Percentiles rank a stretch among this genome's conserved stretches.
phyloP scores from a whole-genome alignment of 2,329 filamentous ascomycete species.

The Epichloe aotearoae region DNA sequence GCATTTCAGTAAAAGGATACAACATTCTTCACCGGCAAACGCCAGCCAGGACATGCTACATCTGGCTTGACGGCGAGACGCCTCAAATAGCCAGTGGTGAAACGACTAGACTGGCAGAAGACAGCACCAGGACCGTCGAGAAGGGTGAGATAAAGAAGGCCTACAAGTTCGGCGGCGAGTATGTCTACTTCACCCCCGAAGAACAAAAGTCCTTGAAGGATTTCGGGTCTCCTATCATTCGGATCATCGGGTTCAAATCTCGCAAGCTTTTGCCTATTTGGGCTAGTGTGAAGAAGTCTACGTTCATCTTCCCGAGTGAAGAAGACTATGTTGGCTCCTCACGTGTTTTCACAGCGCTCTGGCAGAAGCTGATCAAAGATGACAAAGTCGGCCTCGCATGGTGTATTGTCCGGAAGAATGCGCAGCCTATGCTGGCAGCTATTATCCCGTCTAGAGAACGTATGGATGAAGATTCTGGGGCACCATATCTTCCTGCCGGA shows the following conservation, averaged over 20 bases:
- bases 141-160: slow-evolving; percentile 78
- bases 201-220: slow-evolving; percentile 66
- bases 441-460: slow-evolving; percentile 63
- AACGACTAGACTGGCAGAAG: slow-evolving; percentile 64
- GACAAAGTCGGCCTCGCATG: slow-evolving; percentile 78
- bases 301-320: slow-evolving; percentile 90
- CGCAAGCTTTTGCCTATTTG: slow-evolving; percentile 61
- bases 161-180: slow-evolving; percentile 90
- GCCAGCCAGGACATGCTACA: slow-evolving; percentile 69
- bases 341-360: slow-evolving; percentile 80
- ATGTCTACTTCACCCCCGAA: slow-evolving; percentile 69
- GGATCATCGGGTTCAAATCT: slow-evolving; percentile 90
- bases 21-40: slow-evolving; percentile 76
- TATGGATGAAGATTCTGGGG: slow-evolving; percentile 48
- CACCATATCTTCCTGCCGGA: slow-evolving; percentile 64
- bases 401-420: slow-evolving; percentile 74
- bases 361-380: slow-evolving; percentile 69
- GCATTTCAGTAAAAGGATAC: slow-evolving; percentile 87
- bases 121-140: slow-evolving; percentile 63
- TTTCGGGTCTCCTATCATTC: slow-evolving; percentile 71
- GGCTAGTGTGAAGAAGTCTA: slow-evolving; percentile 75
- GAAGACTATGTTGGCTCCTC: slow-evolving; percentile 82
- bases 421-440: slow-evolving; percentile 66
- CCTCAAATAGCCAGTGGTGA: slow-evolving; percentile 66
- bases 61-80: slow-evolving; percentile 78